A percentile compares a stretch with the other conserved stretches of the same genome.
Evolutionary conservation across 495 filamentous ascomycete genomes (phyloP).

Genomic region (Elaphomyces granulatus): DNA sequence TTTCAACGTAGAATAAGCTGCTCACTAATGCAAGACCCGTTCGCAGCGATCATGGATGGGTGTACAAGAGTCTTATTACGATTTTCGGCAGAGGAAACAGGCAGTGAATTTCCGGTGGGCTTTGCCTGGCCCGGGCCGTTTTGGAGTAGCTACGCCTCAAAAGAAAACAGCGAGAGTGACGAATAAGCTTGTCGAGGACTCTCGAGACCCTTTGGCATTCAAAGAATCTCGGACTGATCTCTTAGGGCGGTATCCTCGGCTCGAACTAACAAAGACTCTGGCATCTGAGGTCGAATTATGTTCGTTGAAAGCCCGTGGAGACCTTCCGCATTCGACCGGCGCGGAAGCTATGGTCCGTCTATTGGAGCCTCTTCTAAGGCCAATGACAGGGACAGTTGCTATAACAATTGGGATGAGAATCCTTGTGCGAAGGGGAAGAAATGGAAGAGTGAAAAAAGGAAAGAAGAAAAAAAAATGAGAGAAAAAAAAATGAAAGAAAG

Average conservation of each 20-base stretch:
- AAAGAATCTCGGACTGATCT: too few species aligned
- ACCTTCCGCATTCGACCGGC: background rate
- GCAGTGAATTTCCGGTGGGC: too few species aligned
- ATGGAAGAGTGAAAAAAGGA: background rate
- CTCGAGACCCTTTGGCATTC: background rate
- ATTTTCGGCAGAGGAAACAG: too few species aligned
- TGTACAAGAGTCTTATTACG: too few species aligned
- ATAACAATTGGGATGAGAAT: background rate
- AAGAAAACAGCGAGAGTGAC: background rate
- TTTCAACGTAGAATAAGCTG: too few species aligned
- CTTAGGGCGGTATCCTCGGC: too few species aligned
- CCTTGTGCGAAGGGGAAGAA: too few species aligned
- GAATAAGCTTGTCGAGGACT: background rate
- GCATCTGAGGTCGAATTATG: background rate
- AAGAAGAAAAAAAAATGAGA: slow-evolving; percentile 2
- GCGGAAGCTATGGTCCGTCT: background rate
- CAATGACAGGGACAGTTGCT: background rate
- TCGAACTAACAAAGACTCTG: too few species aligned
- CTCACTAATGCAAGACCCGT: too few species aligned
- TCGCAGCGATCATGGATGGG: too few species aligned
- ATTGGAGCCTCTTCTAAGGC: background rate
- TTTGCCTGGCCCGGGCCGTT: background rate
- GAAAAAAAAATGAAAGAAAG: background rate
- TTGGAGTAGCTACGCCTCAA: background rate
- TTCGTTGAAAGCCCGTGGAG: background rate